A percentile compares a stretch with the other conserved stretches of the same genome.
These are phyloP conservation scores for Fistulinella prunicolor DNA, from an alignment of 768 basidiomycete species.

Conservation along the genomic window DNA sequence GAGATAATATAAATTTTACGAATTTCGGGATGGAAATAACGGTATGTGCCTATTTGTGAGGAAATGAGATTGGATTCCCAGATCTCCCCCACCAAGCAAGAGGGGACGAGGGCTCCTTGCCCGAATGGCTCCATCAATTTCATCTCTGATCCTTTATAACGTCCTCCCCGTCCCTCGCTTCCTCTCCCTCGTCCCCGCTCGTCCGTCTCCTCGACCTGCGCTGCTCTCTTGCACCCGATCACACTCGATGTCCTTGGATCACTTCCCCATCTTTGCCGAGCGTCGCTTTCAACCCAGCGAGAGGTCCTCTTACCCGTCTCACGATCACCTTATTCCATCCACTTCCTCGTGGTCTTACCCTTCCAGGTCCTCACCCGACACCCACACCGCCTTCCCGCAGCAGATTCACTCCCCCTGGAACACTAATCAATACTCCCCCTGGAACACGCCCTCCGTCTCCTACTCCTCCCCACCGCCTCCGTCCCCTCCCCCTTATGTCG, in stretches of 20 bases:
- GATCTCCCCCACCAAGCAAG: no score
- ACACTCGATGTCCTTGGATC: slow-evolving; percentile 33
- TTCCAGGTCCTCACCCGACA: slow-evolving; percentile 22
- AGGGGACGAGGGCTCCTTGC: not conserved
- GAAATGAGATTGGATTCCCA: slow-evolving; percentile 25
- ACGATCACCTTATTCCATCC: slow-evolving; percentile 22
- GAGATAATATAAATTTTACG: not conserved
- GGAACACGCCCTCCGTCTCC: slow-evolving; percentile 15
- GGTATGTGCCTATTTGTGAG: slow-evolving; percentile 8
- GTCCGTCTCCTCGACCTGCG: not conserved
- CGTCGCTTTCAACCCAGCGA: slow-evolving; percentile 32
- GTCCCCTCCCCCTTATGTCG: slow-evolving; percentile 24
- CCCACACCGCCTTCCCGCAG: slow-evolving; percentile 10
- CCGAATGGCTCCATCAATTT: slow-evolving; percentile 20
- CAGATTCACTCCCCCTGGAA: slow-evolving; percentile 22
- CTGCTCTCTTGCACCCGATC: no score
- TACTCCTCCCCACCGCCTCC: slow-evolving; percentile 22
- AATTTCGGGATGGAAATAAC: no score
- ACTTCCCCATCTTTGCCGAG: slow-evolving; percentile 31
- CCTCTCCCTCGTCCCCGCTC: slow-evolving; percentile 12
- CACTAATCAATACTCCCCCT: slow-evolving; percentile 12
- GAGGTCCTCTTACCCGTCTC: slow-evolving; percentile 20
- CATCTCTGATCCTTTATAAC: slow-evolving; percentile 33
- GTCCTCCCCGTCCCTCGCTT: slow-evolving; percentile 10
- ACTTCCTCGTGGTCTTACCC: slow-evolving; percentile 26